Base-by-base conservation (phyloP, 331 rosid species). In the Malus hybrid region DNA sequence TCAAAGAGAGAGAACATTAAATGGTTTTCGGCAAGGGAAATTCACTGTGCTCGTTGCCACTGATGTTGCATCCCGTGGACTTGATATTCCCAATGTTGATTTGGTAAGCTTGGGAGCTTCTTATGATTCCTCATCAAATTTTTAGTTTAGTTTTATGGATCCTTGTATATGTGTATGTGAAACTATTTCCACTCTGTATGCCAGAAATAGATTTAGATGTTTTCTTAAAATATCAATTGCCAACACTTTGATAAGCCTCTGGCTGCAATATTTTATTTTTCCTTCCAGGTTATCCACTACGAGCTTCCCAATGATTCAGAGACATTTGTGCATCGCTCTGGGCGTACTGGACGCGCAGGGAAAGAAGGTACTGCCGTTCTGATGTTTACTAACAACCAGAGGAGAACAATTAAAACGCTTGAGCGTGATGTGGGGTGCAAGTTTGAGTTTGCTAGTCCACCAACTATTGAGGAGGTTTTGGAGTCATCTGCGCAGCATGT, bases 271-370 rank as follows among this genome's bases (percentile, higher is more conserved):
- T 5, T 62, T 20, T 44, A 55, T 57, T 34, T 44, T 70, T 46
- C 44, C 55, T 78, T 79, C 73, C 84, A 95, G 99, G 16, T 95
- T 79, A 95, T 95, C 79, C 99, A 95, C 87, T 95, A 95, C 61
- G 99, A 95, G 73, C 97, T 95, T 83, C 99, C 99, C 83, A 95
- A 95, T 83, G 99, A 95, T 89, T 91, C 99, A 3, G 99, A 95
- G 85, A 95, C 99, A 64, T 95, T 95, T 67, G 97, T 95, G 30
- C 99, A 95, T 74, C 99, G 99, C 71, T 95, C 99, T 78, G 99
- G 99, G 44, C 97, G 99, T 73, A 95, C 99, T 44, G 99, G 97
- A 36, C 97, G 99, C 62, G 99, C 99, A 29, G 97, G 99, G 77
- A 95, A 95, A 80, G 83, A 79, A 79, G 99, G 99, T 76, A 77